Conservation (phyloP, 306 rosid species). For the Acacia confusa region DNA sequence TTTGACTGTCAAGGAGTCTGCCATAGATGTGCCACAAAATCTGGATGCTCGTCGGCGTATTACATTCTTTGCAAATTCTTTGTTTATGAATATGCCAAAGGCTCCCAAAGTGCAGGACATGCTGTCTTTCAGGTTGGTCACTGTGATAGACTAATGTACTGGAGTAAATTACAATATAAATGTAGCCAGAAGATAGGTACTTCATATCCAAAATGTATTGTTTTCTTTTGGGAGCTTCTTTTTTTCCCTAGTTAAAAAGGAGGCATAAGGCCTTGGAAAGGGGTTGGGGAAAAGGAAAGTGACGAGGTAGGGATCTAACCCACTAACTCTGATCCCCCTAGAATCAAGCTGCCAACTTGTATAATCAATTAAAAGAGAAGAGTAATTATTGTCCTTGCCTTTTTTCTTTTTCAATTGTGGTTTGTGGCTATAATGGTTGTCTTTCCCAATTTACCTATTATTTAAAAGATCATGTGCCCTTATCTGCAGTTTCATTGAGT, state of each 20-base stretch:
- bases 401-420: background rate
- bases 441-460: background rate
- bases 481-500: slow-evolving; percentile 9
- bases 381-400: background rate
- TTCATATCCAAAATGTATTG: background rate
- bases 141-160: slow-evolving; percentile 8
- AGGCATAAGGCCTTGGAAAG: background rate
- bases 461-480: background rate
- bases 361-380: background rate
- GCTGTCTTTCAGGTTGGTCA: slow-evolving; percentile 90
- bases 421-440: background rate
- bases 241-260: background rate
- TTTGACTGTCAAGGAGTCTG: slow-evolving; percentile 93
- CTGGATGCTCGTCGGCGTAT: slow-evolving; percentile 98
- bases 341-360: background rate
- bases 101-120: slow-evolving; percentile 91
- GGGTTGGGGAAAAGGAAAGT: background rate
- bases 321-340: background rate
- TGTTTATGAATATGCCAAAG: slow-evolving; percentile 89
- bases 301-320: background rate
- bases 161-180: slow-evolving; percentile 4
- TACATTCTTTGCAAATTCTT: slow-evolving; percentile 96
- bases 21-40: slow-evolving; percentile 94
- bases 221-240: slow-evolving; percentile 1
- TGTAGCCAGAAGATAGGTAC: background rate